Evolutionary conservation across 345 rosid species (phyloP), one percentile per base, ranked within the genome.

Genomic region (Alliaria petiolata): DNA sequence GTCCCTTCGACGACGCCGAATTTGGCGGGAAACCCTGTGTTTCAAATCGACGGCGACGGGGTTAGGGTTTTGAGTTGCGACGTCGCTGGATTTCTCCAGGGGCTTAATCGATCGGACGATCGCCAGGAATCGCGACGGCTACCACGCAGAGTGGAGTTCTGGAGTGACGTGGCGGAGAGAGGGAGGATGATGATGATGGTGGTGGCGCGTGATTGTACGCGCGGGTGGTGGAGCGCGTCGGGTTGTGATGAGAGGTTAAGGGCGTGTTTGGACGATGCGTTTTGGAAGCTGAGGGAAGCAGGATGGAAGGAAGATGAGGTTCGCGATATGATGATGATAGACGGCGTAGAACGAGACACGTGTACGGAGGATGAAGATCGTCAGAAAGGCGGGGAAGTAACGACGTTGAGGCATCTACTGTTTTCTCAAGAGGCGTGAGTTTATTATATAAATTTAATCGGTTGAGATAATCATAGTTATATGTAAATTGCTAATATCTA

Each of bases 281-380:
- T 76, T 65, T 79, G 95, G 89, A 82, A 71, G 79, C 75, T 92
- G 81, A 84, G 81, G 45, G 86, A 78, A 14, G 98, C 87, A 30
- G 98, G 98, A 45, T 93, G 98, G 98, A 72, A 60, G 19, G 91
- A 88, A 55, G 90, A 85, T 12, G 98, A 93, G 54, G 90, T 93
- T 12, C 79, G 82, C 15, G 91, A 93, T 51, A 87, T 90, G 93
- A 81, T 87, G 96, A 47, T 79, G 76, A 81, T 78, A 83, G 76
- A 77, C 55, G 30, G 36, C 0, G 55, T 62, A 72, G 30, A 71
- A 20, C 4, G 2, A 0, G 55, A 45, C 71, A 25, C 42, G 40
- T 56, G 77, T 73, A 36, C n/a, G 58, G 50, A 44, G 0, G 52
- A 13, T 16, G 40, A 13, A 2, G 58, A 46, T 36, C 35, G 19